These are phyloP conservation scores for Suhomyces tanzawaensis DNA, from an alignment of 805 yeast species.

Conservation along the genomic window DNA sequence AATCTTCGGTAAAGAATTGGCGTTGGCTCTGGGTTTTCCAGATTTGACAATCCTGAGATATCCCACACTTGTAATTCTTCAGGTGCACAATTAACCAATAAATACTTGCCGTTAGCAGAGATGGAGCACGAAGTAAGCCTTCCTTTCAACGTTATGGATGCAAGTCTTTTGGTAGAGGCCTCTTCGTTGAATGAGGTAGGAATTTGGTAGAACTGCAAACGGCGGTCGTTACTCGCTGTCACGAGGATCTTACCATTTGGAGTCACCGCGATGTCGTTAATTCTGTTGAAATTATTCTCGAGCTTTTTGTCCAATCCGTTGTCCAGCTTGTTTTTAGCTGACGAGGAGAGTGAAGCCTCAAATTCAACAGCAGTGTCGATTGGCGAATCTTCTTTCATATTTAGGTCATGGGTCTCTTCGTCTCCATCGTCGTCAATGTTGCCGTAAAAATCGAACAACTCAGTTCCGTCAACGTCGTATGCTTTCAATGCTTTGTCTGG, in stretches of 20 bases:
- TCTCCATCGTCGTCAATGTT: constrained; percentile 26
- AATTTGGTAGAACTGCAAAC: constrained; percentile 59
- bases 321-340: constrained; percentile 2
- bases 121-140: constrained; percentile 63
- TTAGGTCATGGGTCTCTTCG: constrained; percentile 8
- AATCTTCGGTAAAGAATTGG: constrained; percentile 60
- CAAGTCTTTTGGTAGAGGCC: constrained; percentile 35
- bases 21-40: constrained; percentile 11
- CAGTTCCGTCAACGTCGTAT: constrained; percentile 37
- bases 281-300: constrained; percentile 41
- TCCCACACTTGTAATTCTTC: constrained; percentile 86
- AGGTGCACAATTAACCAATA: constrained; percentile 63
- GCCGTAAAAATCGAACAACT: constrained; percentile 43
- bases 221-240: constrained; percentile 62
- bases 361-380: background rate
- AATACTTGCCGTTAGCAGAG: constrained; percentile 51
- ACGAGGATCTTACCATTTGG: constrained; percentile 61
- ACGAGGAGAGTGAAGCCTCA: background rate
- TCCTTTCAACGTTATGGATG: constrained; percentile 52
- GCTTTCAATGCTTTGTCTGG: constrained; percentile 61
- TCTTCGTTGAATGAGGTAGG: constrained; percentile 32
- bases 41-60: constrained; percentile 32
- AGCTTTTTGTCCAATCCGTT: constrained; percentile 8
- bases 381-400: constrained; percentile 7
- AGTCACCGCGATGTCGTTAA: constrained; percentile 67